These are phyloP conservation scores for Nicotiana rustica DNA, from an alignment of 305 asterid species.

Conservation along the genomic window DNA sequence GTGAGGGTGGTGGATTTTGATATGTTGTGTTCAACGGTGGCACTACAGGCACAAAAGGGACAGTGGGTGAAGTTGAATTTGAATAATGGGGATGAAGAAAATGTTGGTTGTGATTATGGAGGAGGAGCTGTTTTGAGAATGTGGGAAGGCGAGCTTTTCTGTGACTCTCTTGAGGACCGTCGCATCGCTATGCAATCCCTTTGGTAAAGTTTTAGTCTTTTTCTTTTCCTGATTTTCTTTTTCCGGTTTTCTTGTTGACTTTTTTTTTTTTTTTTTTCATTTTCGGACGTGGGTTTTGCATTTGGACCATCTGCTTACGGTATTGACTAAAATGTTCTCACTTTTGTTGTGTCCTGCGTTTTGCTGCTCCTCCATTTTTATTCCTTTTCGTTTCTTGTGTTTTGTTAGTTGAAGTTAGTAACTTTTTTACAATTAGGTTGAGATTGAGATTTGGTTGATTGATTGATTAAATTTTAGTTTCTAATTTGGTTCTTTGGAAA, in stretches of 20 bases:
- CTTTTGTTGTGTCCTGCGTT: not conserved
- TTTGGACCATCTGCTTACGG: not conserved
- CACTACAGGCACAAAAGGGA: slow-evolving; percentile 78
- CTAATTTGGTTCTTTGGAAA: not conserved
- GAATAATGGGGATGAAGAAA: slow-evolving; percentile 38
- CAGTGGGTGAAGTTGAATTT: slow-evolving; percentile 53
- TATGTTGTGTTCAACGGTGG: slow-evolving; percentile 85
- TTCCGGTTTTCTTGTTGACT: not conserved
- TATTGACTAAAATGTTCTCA: not conserved
- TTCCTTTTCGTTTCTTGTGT: not conserved
- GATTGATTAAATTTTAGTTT: not conserved
- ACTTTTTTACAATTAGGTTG: not conserved
- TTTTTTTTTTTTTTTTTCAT: not conserved
- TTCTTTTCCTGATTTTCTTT: not conserved
- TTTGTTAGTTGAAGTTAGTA: not conserved
- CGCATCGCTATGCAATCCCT: slow-evolving; percentile 80
- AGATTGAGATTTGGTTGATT: not conserved
- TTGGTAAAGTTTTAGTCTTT: slow-evolving; percentile 54
- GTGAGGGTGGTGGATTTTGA: slow-evolving; percentile 82
- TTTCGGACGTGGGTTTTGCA: not conserved
- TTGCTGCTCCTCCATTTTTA: not conserved
- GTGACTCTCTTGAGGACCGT: slow-evolving; percentile 78
- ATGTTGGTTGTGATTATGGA: slow-evolving; percentile 35
- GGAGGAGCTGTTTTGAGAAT: slow-evolving; percentile 77
- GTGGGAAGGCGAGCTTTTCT: slow-evolving; percentile 95